Base-by-base conservation (phyloP, 257 asterid species). In the Przewalskia tangutica region DNA sequence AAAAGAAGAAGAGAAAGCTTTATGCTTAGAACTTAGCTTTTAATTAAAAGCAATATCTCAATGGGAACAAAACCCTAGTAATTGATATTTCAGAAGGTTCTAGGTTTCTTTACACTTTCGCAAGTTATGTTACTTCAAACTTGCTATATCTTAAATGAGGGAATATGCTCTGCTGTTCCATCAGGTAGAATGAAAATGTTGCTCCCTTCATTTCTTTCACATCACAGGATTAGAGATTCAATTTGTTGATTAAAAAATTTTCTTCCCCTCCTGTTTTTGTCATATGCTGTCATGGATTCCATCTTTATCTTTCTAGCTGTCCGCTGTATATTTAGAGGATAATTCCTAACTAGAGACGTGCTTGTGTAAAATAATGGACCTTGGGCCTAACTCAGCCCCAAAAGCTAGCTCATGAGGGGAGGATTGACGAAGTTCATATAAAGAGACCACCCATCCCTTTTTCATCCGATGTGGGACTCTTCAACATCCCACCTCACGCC, bases 51-150 rank as follows among this genome's bases (percentile, higher is more conserved):
- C 60, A 48, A 11, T 7, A 27, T 73, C 23, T 48, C 79, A 3
- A 20, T 73, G 79, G 32, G 6, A 73, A 48, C 60, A 73, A 20
- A 73, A 20, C 60, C 58, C 13, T 3, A 23, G 60, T 73, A 73
- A 73, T 73, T 50, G n/a, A 13, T 73, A 48, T 73, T 71, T 73
- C 79, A 73, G 38, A 73, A 73, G 60, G 79, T 73, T 73, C 60
- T 73, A 20, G 13, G 20, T 20, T 71, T 71, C 20, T 7, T 40
- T 12, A 48, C 13, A 73, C 42, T 56, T 10, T 70, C 18, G 56
- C 79, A 46, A 12, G 60, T 48, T 48, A 7, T 20, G 42, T 48
- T 51, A 73, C 42, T 20, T 48, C 54, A 65, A 67, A 40, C 77
- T 7, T 67, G 54, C 77, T 73, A 3, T 48, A 48, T 73, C 59